Base-by-base conservation (phyloP, 768 basidiomycete genomes). In the Xerocomellus chrysenteron region DNA sequence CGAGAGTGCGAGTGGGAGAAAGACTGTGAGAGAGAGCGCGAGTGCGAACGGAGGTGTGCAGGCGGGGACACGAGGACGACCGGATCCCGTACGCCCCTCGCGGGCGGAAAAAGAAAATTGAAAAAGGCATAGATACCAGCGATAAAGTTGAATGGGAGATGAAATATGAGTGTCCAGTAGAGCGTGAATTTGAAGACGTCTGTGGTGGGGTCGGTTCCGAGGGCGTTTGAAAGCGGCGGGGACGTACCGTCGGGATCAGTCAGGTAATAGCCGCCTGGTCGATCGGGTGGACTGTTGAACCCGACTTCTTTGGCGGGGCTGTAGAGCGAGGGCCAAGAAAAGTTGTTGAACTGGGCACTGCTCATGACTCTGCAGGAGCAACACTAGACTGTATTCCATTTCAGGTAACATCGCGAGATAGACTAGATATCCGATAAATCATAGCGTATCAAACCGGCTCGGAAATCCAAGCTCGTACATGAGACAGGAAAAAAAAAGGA, bases 151-250 rank as follows among this genome's bases (percentile, higher is more conserved):
- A 74, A 64, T 0, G 79, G 78, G n/a, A 68, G 67, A 62, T 79
- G 74, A 59, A 80, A 75, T 28, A 80, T 67, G n/a, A 80, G 53
- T 1, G 76, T 77, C 78, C 78, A 80, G 60, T 78, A 80, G 12
- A 80, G 69, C 11, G 78, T 80, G 66, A 80, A 80, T 13, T 60
- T 68, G 62, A 78, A 80, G 44, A 80, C 59, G 43, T 77, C 78
- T 80, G 30, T 26, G 17, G 19, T 26, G 8, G 33, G 36, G 13
- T 40, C 35, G 21, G n/a, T 24, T 35, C 33, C 4, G 13, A 10
- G 2, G 35, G 5, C 4, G 35, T 21, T n/a, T 9, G 7, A 21
- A 11, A 30, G 4, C 35, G 26, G 5, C 14, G 36, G 26, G 24
- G 26, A 50, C 50, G 16, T 36, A 76, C 78, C 75, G 24, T 65